Percentiles rank a stretch among this genome's conserved stretches.
Conservation (phyloP, 1,284 basidiomycete genomes). For the Moniliophthora roreri region DNA sequence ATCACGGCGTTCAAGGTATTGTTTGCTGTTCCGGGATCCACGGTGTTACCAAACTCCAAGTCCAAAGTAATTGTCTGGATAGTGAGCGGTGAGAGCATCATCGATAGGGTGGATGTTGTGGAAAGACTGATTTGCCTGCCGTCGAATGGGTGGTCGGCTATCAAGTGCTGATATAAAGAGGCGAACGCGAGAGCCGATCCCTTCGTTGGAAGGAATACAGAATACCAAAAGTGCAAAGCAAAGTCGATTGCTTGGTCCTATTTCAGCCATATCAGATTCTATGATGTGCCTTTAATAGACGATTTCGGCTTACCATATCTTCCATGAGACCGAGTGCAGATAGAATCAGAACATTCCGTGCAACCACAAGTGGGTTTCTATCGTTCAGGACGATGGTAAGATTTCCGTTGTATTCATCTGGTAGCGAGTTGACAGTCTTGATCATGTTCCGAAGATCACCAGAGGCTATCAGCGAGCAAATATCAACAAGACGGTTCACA, state of each 20-base stretch:
- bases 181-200: constrained; percentile 25
- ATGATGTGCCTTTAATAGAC: neutral
- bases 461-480: neutral
- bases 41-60: too few species aligned
- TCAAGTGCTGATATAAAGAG: neutral
- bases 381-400: neutral
- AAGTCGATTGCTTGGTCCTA: constrained; percentile 33
- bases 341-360: neutral
- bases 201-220: constrained; percentile 33
- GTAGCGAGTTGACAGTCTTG: neutral
- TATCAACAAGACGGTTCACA: neutral
- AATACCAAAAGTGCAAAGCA: constrained; percentile 46
- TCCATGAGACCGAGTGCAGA: neutral
- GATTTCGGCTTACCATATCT: neutral
- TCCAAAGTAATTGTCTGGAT: too few species aligned
- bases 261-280: neutral
- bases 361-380: neutral
- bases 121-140: too few species aligned
- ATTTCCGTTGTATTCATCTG: neutral
- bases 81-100: too few species aligned
- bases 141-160: too few species aligned
- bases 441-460: neutral
- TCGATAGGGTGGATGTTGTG: too few species aligned
- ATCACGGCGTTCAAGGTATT: constrained; percentile 24
- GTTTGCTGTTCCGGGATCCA: constrained; percentile 21